phyloP scores from a whole-genome alignment of 2,329 filamentous ascomycete genomes.

The Tolypocladium nubicola region DNA sequence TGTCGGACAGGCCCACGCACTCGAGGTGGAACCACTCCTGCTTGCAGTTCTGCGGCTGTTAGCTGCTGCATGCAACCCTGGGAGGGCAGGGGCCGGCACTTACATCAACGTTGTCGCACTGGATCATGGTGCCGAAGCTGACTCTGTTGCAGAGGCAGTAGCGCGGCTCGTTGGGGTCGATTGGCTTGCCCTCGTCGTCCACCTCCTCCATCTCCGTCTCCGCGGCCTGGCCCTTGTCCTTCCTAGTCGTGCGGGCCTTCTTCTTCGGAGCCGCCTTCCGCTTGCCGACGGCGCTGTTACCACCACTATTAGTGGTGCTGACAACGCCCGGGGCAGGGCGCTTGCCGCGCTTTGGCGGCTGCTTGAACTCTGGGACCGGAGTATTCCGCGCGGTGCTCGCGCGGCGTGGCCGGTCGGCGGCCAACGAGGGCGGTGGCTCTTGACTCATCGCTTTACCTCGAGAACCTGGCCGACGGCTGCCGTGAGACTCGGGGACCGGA shows the following conservation, averaged over 20 bases:
- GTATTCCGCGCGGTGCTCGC: constrained; percentile 48
- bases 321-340: constrained; percentile 64
- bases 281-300: constrained; percentile 59
- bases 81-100: constrained; percentile 22
- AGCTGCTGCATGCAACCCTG: not conserved
- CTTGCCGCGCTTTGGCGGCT: constrained; percentile 48
- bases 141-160: constrained; percentile 75
- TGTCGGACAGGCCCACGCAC: constrained; percentile 58
- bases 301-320: constrained; percentile 48
- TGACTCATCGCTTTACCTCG: constrained; percentile 42
- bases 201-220: constrained; percentile 45
- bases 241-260: constrained; percentile 43
- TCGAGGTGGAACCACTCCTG: constrained; percentile 79
- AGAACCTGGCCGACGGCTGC: constrained; percentile 35
- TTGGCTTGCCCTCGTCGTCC: constrained; percentile 57
- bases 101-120: constrained; percentile 69
- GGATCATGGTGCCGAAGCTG: constrained; percentile 75
- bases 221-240: constrained; percentile 31
- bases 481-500: constrained; percentile 21
- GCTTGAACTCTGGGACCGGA: constrained; percentile 37
- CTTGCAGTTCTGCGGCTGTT: constrained; percentile 48
- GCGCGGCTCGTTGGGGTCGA: constrained; percentile 64
- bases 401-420: constrained; percentile 42
- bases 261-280: constrained; percentile 59
- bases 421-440: constrained; percentile 38